phyloP scores from a whole-genome alignment of 306 rosid genomes.

The Cucurbita argyrosperma region DNA sequence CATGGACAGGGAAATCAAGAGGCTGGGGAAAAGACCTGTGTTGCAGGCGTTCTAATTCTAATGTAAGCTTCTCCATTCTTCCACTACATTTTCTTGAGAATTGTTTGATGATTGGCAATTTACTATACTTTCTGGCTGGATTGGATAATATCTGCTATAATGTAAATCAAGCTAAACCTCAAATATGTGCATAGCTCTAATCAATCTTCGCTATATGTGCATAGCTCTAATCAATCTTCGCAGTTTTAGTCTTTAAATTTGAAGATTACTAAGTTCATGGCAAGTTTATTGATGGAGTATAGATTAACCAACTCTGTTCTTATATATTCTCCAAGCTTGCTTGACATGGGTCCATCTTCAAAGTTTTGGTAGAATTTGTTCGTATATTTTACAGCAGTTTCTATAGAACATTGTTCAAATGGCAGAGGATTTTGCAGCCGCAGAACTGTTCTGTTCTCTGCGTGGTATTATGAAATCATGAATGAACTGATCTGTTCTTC shows the following conservation, averaged over 20 bases:
- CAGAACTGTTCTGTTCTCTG: neutral
- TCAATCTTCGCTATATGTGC: neutral
- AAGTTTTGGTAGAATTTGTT: neutral
- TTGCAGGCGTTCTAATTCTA: slow-evolving; percentile 41
- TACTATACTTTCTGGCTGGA: neutral
- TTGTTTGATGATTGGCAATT: too few relatives aligned
- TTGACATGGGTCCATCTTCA: neutral
- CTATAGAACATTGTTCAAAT: neutral
- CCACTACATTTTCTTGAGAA: neutral
- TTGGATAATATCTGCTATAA: neutral
- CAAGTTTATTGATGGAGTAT: neutral
- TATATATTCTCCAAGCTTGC: neutral
- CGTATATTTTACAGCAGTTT: neutral
- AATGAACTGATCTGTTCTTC: neutral
- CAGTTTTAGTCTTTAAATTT: neutral
- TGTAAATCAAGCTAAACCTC: neutral
- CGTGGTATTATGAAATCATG: neutral
- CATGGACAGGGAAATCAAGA: slow-evolving; percentile 95
- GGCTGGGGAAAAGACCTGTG: slow-evolving; percentile 94
- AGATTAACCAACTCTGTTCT: neutral
- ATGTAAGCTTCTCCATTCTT: neutral
- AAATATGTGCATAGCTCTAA: neutral
- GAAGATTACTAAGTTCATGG: neutral
- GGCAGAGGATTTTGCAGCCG: neutral
- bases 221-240: neutral